Evolutionary conservation across 805 yeast genomes (phyloP), one percentile per base, ranked within the genome.

Genomic region (Myxozyma mucilagina): DNA sequence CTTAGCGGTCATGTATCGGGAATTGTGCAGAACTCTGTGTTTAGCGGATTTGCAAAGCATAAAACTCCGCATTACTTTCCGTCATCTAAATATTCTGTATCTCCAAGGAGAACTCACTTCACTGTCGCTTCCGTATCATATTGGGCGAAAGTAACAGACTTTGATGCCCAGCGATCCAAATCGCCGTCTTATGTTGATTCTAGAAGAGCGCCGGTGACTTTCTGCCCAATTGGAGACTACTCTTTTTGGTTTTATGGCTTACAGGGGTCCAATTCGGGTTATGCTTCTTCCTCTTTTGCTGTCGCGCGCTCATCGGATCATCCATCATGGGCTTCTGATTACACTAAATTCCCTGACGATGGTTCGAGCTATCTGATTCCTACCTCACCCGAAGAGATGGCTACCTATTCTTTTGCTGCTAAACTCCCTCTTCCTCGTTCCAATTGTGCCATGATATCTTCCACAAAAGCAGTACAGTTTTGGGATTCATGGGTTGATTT

Each of bases 191-290:
- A 39, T 48, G 44, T 36, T 5, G 34, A 20, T 20, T 13, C 20
- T 11, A 36, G 41, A 6, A 51, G 56, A 7, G 47, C 43, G 10
- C 56, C 56, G 2, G 13, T 49, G 34, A 56, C 55, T 1, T 51
- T 50, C 43, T 57, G 60, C 34, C 43, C 56, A 10, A 57, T 57
- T 38, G 55, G 54, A 14, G 18, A 57, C 53, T 38, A 44, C 47
- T 49, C 56, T 4, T 57, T 57, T 34, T 57, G 60, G 60, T 57
- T 57, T 47, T 31, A 31, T 13, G 60, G 60, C 6, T 31, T 32
- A n/a, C 43, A 42, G 13, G n/a, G 18, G 39, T 43, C 48, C 14
- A 41, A 20, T 18, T 24, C 4, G 11, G 4, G 14, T 20, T 16
- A 13, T 3, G 44, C 18, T 7, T 35, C 42, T 8, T 47, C 49